Percentiles rank a stretch among this genome's conserved stretches.
phyloP scores from a whole-genome alignment of 2,329 filamentous ascomycete genomes.

The Phaeoacremonium minimum region DNA sequence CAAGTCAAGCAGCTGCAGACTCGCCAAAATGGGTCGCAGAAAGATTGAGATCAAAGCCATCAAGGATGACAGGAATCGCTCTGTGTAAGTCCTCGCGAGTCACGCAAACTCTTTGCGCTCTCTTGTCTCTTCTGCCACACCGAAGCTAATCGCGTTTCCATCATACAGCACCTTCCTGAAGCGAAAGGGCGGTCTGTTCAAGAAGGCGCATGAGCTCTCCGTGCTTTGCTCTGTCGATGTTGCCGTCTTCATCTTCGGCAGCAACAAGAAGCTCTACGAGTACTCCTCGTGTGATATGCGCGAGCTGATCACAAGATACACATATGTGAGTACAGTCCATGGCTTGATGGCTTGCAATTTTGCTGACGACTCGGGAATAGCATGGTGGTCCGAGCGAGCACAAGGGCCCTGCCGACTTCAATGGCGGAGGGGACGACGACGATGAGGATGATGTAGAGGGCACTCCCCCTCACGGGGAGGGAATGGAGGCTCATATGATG shows the following conservation, averaged over 20 bases:
- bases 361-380: slow-evolving; percentile 38
- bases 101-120: not conserved
- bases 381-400: slow-evolving; percentile 93
- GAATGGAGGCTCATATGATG: slow-evolving; percentile 55
- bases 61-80: slow-evolving; percentile 96
- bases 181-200: slow-evolving; percentile 97
- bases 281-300: slow-evolving; percentile 94
- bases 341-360: slow-evolving; percentile 2
- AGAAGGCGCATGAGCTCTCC: slow-evolving; percentile 97
- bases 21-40: slow-evolving; percentile 77
- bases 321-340: slow-evolving; percentile 66
- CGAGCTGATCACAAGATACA: slow-evolving; percentile 81
- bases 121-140: slow-evolving; percentile 3
- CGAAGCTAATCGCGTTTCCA: slow-evolving; percentile 12
- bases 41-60: slow-evolving; percentile 99
- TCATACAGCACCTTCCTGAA: slow-evolving; percentile 83
- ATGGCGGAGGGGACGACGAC: slow-evolving; percentile 81
- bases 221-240: slow-evolving; percentile 98
- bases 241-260: slow-evolving; percentile 96
- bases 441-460: slow-evolving; percentile 73
- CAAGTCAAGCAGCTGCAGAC: not conserved
- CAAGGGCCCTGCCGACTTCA: slow-evolving; percentile 91
- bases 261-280: slow-evolving; percentile 98
- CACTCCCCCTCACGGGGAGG: slow-evolving; percentile 67
- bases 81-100: slow-evolving; percentile 65